Evolutionary conservation across 73 alveolate species (phyloP).

Genomic region (Symbiodinium natans): DNA sequence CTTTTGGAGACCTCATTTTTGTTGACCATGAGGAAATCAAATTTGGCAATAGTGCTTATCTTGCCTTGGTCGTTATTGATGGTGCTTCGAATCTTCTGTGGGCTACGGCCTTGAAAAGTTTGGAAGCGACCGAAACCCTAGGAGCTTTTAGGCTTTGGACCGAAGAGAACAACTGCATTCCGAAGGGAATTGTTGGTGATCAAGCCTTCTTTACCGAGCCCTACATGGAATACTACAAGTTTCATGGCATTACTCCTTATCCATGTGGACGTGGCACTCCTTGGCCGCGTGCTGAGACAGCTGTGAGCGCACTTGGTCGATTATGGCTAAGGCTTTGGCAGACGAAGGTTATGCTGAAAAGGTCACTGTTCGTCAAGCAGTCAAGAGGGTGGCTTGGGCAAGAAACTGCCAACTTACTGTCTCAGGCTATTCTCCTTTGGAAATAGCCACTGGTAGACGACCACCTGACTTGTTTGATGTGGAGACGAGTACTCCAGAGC

Average conservation of each 20-base stretch:
- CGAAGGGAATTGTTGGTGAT: too few species aligned
- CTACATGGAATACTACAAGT: too few species aligned
- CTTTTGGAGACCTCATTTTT: not conserved
- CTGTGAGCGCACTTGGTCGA: too few species aligned
- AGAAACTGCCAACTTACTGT: constrained; percentile 1
- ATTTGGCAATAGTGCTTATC: not conserved
- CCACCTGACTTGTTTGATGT: constrained; percentile 13
- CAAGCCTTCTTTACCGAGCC: too few species aligned
- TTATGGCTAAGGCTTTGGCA: too few species aligned
- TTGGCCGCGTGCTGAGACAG: not conserved
- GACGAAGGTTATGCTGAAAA: too few species aligned
- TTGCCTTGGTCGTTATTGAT: not conserved
- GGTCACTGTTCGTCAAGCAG: too few species aligned
- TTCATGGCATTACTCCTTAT: too few species aligned
- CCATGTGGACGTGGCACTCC: not conserved
- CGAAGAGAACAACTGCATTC: too few species aligned
- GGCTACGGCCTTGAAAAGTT: constrained; percentile 8
- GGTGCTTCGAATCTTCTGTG: constrained; percentile 9
- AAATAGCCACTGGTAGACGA: constrained; percentile 17
- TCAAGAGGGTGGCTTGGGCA: constrained; percentile 12
- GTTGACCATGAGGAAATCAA: not conserved
- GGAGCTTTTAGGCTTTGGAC: too few species aligned
- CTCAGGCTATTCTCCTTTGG: constrained; percentile 7
- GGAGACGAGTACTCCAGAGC: not conserved
- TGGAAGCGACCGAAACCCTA: not conserved